Percentiles rank a stretch among this genome's conserved stretches.
Evolutionary conservation across 2,329 filamentous ascomycete genomes (phyloP).

Genomic region (Alternaria gansuensis): DNA sequence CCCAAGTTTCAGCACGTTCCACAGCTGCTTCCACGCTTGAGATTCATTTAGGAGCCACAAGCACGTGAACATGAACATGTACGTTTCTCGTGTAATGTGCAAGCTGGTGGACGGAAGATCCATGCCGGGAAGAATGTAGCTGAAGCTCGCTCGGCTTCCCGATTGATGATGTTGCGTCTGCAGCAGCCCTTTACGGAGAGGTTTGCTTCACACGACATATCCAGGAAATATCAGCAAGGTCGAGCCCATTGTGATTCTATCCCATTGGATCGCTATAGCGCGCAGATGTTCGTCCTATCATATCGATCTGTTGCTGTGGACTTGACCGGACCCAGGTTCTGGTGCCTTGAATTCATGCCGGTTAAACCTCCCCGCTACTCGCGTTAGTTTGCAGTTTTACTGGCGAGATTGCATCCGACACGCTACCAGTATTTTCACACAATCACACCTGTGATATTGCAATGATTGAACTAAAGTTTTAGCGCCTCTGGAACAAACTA

Average conservation of each 20-base stretch:
- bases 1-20: conserved; percentile 1
- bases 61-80: neutral
- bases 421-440: neutral
- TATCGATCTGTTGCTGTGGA: neutral
- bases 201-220: neutral
- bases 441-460: neutral
- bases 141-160: neutral
- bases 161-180: neutral
- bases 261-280: neutral
- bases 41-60: neutral
- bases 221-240: neutral
- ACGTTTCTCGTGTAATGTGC: neutral
- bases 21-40: neutral
- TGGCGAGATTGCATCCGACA: neutral
- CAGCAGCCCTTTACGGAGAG: neutral
- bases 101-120: neutral
- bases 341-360: neutral
- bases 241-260: neutral
- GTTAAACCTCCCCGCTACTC: neutral
- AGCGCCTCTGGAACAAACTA: neutral
- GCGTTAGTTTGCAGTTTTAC: neutral
- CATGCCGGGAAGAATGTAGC: neutral
- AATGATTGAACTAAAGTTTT: neutral
- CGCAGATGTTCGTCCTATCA: neutral
- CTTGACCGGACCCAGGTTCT: neutral